Percentiles rank a stretch among this genome's conserved stretches.
Evolutionary conservation across 257 asterid species (phyloP).

Genomic region (Verbena officinalis): DNA sequence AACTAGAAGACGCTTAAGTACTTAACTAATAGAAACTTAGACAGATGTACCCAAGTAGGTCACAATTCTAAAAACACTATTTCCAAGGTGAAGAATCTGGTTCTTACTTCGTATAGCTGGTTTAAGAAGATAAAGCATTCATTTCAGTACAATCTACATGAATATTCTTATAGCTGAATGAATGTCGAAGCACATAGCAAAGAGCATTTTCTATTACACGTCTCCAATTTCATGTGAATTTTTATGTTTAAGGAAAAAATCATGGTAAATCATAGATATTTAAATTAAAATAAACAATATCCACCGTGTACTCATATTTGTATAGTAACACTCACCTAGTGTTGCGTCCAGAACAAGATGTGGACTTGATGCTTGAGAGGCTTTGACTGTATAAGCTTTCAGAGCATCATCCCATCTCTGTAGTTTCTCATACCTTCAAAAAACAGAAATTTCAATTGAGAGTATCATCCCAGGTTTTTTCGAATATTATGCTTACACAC

Average conservation of each 20-base stretch:
- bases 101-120: background rate
- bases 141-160: slow-evolving; percentile 13
- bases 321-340: slow-evolving; percentile 62
- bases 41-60: background rate
- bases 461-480: slow-evolving; percentile 1
- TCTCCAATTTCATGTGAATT: slow-evolving; percentile 13
- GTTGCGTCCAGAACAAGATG: slow-evolving; percentile 93
- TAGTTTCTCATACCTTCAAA: slow-evolving; percentile 89
- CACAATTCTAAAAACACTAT: background rate
- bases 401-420: slow-evolving; percentile 99
- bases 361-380: slow-evolving; percentile 76
- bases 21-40: background rate
- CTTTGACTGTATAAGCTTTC: slow-evolving; percentile 94
- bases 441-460: slow-evolving; percentile 33
- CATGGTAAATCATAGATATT: slow-evolving; percentile 8
- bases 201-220: slow-evolving; percentile 3
- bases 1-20: background rate
- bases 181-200: slow-evolving; percentile 8
- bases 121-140: slow-evolving; percentile 10
- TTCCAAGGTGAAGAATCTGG: slow-evolving; percentile 9
- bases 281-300: slow-evolving; percentile 17
- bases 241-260: slow-evolving; percentile 19
- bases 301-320: slow-evolving; percentile 20
- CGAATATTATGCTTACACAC: slow-evolving; percentile 14
- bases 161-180: slow-evolving; percentile 1